Percentiles rank a stretch among this genome's conserved stretches.
Conservation (phyloP, 148 eudicot species). For the Diospyros kaki region DNA sequence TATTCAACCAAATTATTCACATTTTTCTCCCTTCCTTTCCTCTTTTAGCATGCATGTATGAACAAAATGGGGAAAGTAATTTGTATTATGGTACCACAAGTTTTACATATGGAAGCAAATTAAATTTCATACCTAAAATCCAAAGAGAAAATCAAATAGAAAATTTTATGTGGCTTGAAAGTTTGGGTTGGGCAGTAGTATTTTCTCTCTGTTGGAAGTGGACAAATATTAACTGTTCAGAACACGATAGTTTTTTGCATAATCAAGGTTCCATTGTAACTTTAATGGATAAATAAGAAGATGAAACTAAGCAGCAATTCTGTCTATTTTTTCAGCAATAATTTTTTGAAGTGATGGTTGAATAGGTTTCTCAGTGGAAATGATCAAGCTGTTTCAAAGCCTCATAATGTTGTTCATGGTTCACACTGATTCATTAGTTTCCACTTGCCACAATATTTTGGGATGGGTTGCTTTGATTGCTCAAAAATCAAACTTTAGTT, state of each 20-base stretch:
- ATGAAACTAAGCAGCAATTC: no score
- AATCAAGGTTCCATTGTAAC: background rate
- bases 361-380: background rate
- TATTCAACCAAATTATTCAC: no score
- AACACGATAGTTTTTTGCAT: background rate
- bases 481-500: background rate
- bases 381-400: background rate
- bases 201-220: background rate
- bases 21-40: no score
- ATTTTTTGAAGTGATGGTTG: background rate
- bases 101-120: no score
- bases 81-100: no score
- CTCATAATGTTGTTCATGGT: background rate
- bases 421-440: background rate
- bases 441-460: no score
- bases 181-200: background rate
- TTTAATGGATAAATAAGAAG: background rate
- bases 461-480: no score
- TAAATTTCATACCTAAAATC: no score
- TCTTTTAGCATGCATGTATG: no score
- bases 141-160: no score
- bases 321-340: background rate
- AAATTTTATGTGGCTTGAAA: no score
- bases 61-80: no score
- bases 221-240: background rate